phyloP scores from a whole-genome alignment of 768 basidiomycete species.

The Coprinellus micaceus region DNA sequence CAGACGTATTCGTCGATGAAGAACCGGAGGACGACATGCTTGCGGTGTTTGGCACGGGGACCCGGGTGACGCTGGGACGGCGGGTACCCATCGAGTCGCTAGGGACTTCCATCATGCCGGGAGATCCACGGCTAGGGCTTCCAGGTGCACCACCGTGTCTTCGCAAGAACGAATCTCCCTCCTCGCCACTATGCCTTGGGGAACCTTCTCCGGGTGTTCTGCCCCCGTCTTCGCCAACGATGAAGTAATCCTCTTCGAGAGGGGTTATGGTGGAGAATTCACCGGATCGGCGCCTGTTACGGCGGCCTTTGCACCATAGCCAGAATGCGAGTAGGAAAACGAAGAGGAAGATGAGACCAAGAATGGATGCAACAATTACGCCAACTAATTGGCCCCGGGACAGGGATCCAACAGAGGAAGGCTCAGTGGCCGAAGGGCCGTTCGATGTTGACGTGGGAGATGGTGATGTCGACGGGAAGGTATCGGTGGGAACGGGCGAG shows the following conservation, averaged over 20 bases:
- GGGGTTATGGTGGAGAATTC: constrained; percentile 30
- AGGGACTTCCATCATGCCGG: constrained; percentile 6
- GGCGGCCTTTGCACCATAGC: constrained; percentile 48
- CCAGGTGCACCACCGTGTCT: constrained; percentile 20
- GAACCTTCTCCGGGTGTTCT: constrained; percentile 58
- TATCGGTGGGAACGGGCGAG: constrained; percentile 13
- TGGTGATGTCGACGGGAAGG: constrained; percentile 13
- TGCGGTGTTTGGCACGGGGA: constrained; percentile 39
- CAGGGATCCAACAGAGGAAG: constrained; percentile 19
- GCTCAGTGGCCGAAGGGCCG: constrained; percentile 6
- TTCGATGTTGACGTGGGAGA: constrained; percentile 14
- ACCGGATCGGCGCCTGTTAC: constrained; percentile 26
- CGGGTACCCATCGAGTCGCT: constrained; percentile 12
- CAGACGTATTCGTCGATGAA: constrained; percentile 40
- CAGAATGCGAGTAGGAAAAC: constrained; percentile 43
- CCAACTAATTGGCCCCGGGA: constrained; percentile 47
- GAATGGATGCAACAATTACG: constrained; percentile 57
- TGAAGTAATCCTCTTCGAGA: constrained; percentile 36
- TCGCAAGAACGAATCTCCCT: constrained; percentile 61
- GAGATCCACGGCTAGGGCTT: too few relatives aligned
- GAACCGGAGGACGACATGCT: constrained; percentile 39
- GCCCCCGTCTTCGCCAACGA: constrained; percentile 35
- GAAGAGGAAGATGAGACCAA: constrained; percentile 56
- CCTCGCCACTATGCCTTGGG: constrained; percentile 67
- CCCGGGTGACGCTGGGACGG: constrained; percentile 20